Conservation (phyloP, 305 asterid genomes). For the Solanum hybrid region DNA sequence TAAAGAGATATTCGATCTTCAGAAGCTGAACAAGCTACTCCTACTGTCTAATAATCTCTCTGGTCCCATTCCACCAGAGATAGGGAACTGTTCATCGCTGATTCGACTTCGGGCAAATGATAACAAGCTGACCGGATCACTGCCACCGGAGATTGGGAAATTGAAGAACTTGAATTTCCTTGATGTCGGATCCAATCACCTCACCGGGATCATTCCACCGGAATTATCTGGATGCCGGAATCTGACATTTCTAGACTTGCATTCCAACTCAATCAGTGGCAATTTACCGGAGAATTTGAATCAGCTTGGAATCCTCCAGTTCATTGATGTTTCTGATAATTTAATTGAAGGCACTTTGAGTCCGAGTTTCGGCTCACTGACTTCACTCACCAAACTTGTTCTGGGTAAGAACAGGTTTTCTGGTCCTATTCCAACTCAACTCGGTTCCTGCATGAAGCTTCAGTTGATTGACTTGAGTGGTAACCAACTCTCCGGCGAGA, state of each 20-base stretch:
- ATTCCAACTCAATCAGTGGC: constrained; percentile 73
- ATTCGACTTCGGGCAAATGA: constrained; percentile 60
- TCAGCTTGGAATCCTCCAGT: constrained; percentile 49
- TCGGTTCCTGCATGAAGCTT: constrained; percentile 65
- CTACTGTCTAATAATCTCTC: constrained; percentile 63
- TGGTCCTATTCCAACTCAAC: constrained; percentile 53
- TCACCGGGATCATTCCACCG: constrained; percentile 54
- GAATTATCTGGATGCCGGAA: constrained; percentile 72
- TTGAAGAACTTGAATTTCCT: constrained; percentile 64
- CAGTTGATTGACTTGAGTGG: constrained; percentile 81
- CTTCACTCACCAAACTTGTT: constrained; percentile 69
- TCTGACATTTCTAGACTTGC: constrained; percentile 79
- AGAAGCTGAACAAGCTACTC: constrained; percentile 55
- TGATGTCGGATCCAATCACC: constrained; percentile 60
- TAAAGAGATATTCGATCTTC: constrained; percentile 48
- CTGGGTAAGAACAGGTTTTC: constrained; percentile 54
- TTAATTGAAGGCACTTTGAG: constrained; percentile 53
- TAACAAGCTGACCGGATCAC: constrained; percentile 52
- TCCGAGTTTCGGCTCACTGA: constrained; percentile 53
- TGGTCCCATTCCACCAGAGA: constrained; percentile 54
- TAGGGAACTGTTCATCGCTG: constrained; percentile 75
- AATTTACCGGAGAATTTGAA: constrained; percentile 48
- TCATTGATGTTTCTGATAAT: constrained; percentile 69
- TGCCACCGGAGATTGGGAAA: constrained; percentile 65
- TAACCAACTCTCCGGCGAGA: constrained; percentile 50